These are phyloP conservation scores for Arctium lappa DNA, from an alignment of 129 eudicot genomes.

Conservation along the genomic window DNA sequence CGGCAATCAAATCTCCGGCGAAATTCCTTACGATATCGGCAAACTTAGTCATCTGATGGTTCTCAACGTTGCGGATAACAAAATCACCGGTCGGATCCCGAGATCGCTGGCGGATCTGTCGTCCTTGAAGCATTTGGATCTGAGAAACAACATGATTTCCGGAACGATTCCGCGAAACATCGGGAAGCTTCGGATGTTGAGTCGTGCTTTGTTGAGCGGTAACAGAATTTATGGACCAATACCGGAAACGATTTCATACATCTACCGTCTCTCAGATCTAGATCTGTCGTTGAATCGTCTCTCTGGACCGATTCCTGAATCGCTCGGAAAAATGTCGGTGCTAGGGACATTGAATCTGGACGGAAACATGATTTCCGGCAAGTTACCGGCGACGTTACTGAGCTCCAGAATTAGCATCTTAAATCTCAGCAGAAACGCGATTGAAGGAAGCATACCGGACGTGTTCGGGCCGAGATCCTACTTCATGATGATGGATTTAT, in stretches of 20 bases:
- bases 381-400: slow-evolving; percentile 52
- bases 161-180: slow-evolving; percentile 57
- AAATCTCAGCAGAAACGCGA: slow-evolving; percentile 61
- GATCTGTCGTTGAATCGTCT: slow-evolving; percentile 66
- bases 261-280: slow-evolving; percentile 71
- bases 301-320: slow-evolving; percentile 62
- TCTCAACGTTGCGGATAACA: slow-evolving; percentile 76
- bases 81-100: slow-evolving; percentile 63
- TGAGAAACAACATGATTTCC: slow-evolving; percentile 55
- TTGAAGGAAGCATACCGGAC: slow-evolving; percentile 80
- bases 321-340: slow-evolving; percentile 72
- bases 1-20: slow-evolving; percentile 37
- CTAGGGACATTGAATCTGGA: slow-evolving; percentile 71
- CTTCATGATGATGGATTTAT: slow-evolving; percentile 67
- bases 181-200: slow-evolving; percentile 75
- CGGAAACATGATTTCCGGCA: slow-evolving; percentile 62
- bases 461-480: slow-evolving; percentile 77
- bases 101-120: slow-evolving; percentile 51
- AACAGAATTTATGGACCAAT: slow-evolving; percentile 50
- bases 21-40: slow-evolving; percentile 38
- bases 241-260: slow-evolving; percentile 56
- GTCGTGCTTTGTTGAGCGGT: slow-evolving; percentile 63
- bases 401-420: slow-evolving; percentile 56
- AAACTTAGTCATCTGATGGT: slow-evolving; percentile 60
- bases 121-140: slow-evolving; percentile 72